Base-by-base conservation (phyloP, 1,284 basidiomycete genomes). In the Apiotrichum mycotoxinovorans region DNA sequence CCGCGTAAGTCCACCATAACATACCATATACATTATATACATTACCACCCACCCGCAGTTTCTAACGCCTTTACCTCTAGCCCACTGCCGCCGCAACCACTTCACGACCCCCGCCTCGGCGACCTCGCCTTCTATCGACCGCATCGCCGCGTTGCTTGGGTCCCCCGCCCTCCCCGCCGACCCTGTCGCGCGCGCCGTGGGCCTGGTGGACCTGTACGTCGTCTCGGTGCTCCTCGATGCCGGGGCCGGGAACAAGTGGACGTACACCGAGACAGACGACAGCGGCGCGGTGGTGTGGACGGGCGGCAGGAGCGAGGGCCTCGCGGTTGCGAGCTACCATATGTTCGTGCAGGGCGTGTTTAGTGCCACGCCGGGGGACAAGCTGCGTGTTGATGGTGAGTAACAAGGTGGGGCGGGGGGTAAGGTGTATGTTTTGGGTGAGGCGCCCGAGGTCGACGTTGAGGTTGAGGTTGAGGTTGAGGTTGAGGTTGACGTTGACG, bases 141-240 rank as follows among this genome's bases (percentile, higher is more conserved):
- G 71, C 71, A 37, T 80, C 77, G 62, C 80, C 2, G 72, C 76
- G 44, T 77, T 82, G 11, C 79, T 83, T 10, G 79, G 62, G 12
- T 34, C 57, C 50, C 63, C 67, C 9, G 46, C 52, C 7, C 67
- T 72, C 60, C 66, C 69, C 11, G 44, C 52, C 7, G 66, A 73
- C 4, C 83, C 66, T 4, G 56, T 83, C 51, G 89, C 91, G 69
- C 82, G 83, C 43, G 83, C 85, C 51, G 84, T 84, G 52, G 82
- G 90, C 1, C 80, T 92, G 22, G 81, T 97, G 66, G 94, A 98
- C 77, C 83, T 97, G 33, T 95, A 94, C 79, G 82, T 97, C 58
- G 90, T 95, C 20, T 91, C 90, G 7, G 94, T 97, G 7, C 81
- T 97, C 14, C 85, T 97, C 47, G 94, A 97, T 66, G 94, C 94